Conservation (phyloP, 1,139 yeast genomes). For the Zygoascus hellenicus region DNA sequence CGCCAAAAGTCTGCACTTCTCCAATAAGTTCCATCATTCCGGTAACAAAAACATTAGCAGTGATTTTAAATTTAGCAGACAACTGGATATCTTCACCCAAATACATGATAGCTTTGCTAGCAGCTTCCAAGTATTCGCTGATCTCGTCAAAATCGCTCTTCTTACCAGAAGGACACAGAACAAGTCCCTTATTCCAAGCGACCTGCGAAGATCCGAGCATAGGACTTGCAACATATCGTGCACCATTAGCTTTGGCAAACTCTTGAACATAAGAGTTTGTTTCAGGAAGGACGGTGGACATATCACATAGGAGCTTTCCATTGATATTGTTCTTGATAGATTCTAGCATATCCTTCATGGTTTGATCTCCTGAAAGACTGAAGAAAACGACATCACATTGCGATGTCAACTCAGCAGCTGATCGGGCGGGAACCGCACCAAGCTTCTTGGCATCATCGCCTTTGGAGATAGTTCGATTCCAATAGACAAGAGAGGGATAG, state of each 20-base stretch:
- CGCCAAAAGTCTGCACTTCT: constrained; percentile 28
- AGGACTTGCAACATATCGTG: constrained; percentile 26
- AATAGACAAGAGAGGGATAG: constrained; percentile 16
- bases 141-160: constrained; percentile 20
- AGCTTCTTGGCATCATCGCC: constrained; percentile 18
- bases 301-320: constrained; percentile 27
- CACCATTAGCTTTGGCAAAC: constrained; percentile 19
- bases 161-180: constrained; percentile 28
- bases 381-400: constrained; percentile 18
- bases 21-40: constrained; percentile 28
- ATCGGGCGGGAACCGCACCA: constrained; percentile 18
- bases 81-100: constrained; percentile 26
- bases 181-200: constrained; percentile 26
- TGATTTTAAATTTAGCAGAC: constrained; percentile 27
- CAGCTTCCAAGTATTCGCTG: constrained; percentile 25
- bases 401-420: constrained; percentile 17
- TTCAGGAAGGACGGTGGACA: constrained; percentile 30
- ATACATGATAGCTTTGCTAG: constrained; percentile 25
- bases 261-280: constrained; percentile 20
- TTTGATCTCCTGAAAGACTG: constrained; percentile 21
- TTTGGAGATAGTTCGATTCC: constrained; percentile 21
- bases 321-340: constrained; percentile 10
- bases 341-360: constrained; percentile 14
- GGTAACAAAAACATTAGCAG: constrained; percentile 29
- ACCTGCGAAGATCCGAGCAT: constrained; percentile 31